Evolutionary conservation across 2,329 filamentous ascomycete genomes (phyloP), one percentile per base, ranked within the genome.

Genomic region (Scopulariopsis brevicaulis): DNA sequence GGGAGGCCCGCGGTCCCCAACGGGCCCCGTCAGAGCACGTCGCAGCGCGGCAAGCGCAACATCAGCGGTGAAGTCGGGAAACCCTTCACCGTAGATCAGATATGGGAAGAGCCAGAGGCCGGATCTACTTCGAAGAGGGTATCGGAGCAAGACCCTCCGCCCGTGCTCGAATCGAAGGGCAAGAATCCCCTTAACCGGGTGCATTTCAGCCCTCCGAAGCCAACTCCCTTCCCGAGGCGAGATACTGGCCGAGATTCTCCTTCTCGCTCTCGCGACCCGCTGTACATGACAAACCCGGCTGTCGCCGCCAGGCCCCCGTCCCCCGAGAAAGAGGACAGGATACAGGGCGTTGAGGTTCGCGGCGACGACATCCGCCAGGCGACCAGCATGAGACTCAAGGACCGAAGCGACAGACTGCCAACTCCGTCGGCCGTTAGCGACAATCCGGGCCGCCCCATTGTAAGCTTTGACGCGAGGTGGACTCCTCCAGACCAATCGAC

Each of bases 381-480:
- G 58, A 97, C 93, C 8, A 94, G 89, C 73, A 95, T 95, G 82
- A 87, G 79, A 69, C 77, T 94, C 62, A 91, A 85, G 69, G 90
- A 96, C 71, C 86, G 92, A 67, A 96, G 91, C 72, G 74, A 85
- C 59, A 95, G 89, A 69, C 78, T 97, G 61, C 93, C 92, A 32
- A 93, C 87, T 67, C 93, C 93, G 63, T 90, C 89, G 58, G 86
- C 89, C 67, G 92, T 97, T 71, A 96, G 91, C 75, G 88, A 96
- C 74, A 88, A 82, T 68, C 87, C 89, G 65, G 90, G 90, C 65
- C 85, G 93, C 69, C 93, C 93, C 62, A 97, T 97, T 77, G 93
- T 97, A 79, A 97, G 93, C 80, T 97, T 97, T 79, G 83, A 96
- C 73, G 82, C 82, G 67, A 82, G 87, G 69, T 96, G 90, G 85